Evolutionary conservation across 306 rosid species (phyloP).

Genomic region (Pterocarpus macrocarpus): DNA sequence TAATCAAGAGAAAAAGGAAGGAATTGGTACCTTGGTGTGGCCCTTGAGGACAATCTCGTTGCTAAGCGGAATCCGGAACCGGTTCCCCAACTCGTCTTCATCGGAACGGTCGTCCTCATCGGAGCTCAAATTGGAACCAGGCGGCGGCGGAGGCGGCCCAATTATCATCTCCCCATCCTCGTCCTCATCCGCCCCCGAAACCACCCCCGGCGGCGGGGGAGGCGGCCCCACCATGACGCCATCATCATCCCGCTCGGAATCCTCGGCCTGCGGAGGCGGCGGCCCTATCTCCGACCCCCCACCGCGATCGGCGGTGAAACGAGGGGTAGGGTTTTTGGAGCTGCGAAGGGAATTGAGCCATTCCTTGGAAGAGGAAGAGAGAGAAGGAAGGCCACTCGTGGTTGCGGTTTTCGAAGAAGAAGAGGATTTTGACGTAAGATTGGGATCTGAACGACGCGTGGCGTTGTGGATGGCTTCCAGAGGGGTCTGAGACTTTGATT

Average conservation of each 20-base stretch:
- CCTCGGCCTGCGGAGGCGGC: slow-evolving; percentile 40
- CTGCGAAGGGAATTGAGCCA: slow-evolving; percentile 74
- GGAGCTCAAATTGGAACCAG: slow-evolving; percentile 41
- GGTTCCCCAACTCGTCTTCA: slow-evolving; percentile 54
- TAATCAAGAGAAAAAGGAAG: background rate
- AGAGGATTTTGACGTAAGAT: slow-evolving; percentile 28
- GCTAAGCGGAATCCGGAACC: slow-evolving; percentile 79
- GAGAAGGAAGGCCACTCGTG: slow-evolving; percentile 58
- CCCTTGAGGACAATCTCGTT: slow-evolving; percentile 96
- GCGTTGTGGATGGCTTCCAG: slow-evolving; percentile 87
- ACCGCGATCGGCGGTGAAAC: background rate
- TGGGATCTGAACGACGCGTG: slow-evolving; percentile 69
- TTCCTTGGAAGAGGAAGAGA: slow-evolving; percentile 78
- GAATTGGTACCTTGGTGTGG: slow-evolving; percentile 73
- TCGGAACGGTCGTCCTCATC: slow-evolving; percentile 51
- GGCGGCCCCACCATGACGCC: slow-evolving; percentile 70
- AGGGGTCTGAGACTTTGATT: slow-evolving; percentile 81
- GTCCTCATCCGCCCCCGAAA: slow-evolving; percentile 43
- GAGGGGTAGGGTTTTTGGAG: slow-evolving; percentile 60
- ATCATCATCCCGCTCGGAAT: slow-evolving; percentile 36
- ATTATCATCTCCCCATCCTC: slow-evolving; percentile 52
- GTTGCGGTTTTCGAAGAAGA: slow-evolving; percentile 41
- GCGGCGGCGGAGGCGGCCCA: slow-evolving; percentile 76
- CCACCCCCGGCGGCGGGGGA: slow-evolving; percentile 46
- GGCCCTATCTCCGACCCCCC: slow-evolving; percentile 38